These are phyloP conservation scores for Solioccasus polychromus DNA, from an alignment of 768 basidiomycete species.

Conservation along the genomic window DNA sequence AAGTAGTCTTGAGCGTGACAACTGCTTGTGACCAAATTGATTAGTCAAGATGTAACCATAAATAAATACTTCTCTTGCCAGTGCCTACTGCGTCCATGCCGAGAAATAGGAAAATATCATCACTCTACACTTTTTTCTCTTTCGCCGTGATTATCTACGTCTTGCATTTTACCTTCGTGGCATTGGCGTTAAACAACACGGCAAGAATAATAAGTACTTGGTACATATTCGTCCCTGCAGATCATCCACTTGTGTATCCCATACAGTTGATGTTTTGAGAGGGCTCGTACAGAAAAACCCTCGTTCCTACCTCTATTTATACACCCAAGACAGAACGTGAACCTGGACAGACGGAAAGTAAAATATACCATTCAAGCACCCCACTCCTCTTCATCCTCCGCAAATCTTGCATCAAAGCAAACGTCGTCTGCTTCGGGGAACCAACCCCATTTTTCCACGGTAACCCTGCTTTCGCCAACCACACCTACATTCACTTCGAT, in stretches of 20 bases:
- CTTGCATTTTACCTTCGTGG: slow-evolving; percentile 40
- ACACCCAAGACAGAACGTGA: background rate
- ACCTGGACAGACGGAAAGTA: too few relatives aligned
- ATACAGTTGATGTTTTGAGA: slow-evolving; percentile 39
- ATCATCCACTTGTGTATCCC: slow-evolving; percentile 54
- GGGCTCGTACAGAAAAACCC: too few relatives aligned
- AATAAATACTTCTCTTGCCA: too few relatives aligned
- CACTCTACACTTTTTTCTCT: background rate
- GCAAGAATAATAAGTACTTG: slow-evolving; percentile 42
- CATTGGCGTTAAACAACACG: slow-evolving; percentile 69
- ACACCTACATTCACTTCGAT: slow-evolving; percentile 58
- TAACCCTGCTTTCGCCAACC: slow-evolving; percentile 53
- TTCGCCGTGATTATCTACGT: slow-evolving; percentile 65
- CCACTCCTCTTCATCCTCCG: slow-evolving; percentile 11
- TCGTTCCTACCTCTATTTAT: background rate
- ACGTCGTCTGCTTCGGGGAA: slow-evolving; percentile 40
- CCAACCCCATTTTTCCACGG: slow-evolving; percentile 56
- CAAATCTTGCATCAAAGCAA: background rate
- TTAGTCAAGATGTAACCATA: slow-evolving; percentile 15
- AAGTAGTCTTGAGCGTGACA: too few relatives aligned
- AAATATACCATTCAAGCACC: too few relatives aligned
- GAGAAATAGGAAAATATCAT: too few relatives aligned
- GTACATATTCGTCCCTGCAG: slow-evolving; percentile 42
- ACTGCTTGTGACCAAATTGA: too few relatives aligned
- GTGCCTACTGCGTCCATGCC: too few relatives aligned